Base-by-base conservation (phyloP, 2,329 filamentous ascomycete genomes). In the Myriosclerotinia curreyana region DNA sequence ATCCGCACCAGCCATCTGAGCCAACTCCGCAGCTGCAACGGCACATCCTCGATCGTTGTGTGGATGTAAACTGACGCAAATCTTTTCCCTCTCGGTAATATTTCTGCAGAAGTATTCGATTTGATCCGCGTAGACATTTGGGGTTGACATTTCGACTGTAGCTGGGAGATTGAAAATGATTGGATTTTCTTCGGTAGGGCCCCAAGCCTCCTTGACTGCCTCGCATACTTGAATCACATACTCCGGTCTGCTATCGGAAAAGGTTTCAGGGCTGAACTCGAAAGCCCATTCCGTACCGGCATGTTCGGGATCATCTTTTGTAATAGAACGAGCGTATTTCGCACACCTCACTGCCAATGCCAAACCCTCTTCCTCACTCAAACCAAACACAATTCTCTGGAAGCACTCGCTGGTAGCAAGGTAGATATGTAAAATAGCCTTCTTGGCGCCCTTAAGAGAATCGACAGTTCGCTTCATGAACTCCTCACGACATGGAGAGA, bases 151-250 rank as follows among this genome's bases (percentile, higher is more conserved):
- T 79, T 99, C 95, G 44, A 98, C 94, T 0, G 95, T 99, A 1
- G 95, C 94, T 0, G 95, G 94, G 60, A 99, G 83, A 79, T 98
- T 98, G 83, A 99, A 95, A 75, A 99, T 96, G 76, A 99, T 91
- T 55, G 89, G 91, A 71, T 86, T 88, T 76, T 91, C 86, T 48
- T 81, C 86, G 0, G 85, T 86, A 0, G 95, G 94, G 67, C 83
- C 92, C 95, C 95, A 99, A 0, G 93, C 95, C 7, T 82, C 88
- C 83, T 96, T 97, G 72, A 98, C 94, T 42, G 94, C 94, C 75
- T 96, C 87, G 76, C 95, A 98, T 50, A 98, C 83, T 74, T 88
- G 79, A 42, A 98, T 79, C 20, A 86, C 91, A 73, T 90, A 98
- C 49, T 96, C 92, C 15, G 91, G 88, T 64, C 87, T 84, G 2